These are phyloP conservation scores for Leccinum truebloodii DNA, from an alignment of 768 basidiomycete genomes.

Conservation along the genomic window DNA sequence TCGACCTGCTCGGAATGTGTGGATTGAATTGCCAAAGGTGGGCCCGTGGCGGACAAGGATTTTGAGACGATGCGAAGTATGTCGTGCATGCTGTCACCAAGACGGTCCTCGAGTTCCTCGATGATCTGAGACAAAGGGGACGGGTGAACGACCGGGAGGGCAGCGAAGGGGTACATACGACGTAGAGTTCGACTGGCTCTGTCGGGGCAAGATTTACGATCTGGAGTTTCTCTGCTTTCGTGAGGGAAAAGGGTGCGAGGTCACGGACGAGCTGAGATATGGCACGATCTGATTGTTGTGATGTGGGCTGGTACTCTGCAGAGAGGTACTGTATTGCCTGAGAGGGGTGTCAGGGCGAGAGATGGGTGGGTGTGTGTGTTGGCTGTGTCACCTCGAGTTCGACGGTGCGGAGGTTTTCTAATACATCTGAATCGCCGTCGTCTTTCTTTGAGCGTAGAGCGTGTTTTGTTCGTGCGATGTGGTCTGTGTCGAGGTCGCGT, in stretches of 20 bases:
- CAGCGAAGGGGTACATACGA: constrained; percentile 52
- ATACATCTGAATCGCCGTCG: constrained; percentile 57
- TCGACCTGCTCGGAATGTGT: neutral
- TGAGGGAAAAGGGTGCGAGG: constrained; percentile 70
- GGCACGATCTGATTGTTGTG: constrained; percentile 60
- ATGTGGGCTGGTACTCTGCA: constrained; percentile 69
- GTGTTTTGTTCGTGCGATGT: constrained; percentile 66
- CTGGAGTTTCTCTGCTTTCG: constrained; percentile 91
- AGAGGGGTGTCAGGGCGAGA: neutral
- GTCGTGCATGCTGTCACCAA: constrained; percentile 67
- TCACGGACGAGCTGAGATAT: constrained; percentile 66
- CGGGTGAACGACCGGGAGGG: neutral
- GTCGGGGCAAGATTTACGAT: constrained; percentile 89
- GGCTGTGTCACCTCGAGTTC: constrained; percentile 62
- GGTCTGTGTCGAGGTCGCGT: constrained; percentile 72
- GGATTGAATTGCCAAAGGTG: neutral
- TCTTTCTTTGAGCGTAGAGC: constrained; percentile 77
- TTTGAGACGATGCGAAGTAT: constrained; percentile 59
- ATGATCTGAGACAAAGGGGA: constrained; percentile 62
- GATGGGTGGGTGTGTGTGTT: neutral
- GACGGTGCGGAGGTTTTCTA: constrained; percentile 81
- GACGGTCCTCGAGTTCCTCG: constrained; percentile 86
- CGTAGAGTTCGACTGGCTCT: constrained; percentile 82
- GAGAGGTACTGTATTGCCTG: constrained; percentile 88
- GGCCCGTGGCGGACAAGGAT: constrained; percentile 32